Base-by-base conservation (phyloP, 805 yeast genomes). In the Cyberlindnera mississippiensis region DNA sequence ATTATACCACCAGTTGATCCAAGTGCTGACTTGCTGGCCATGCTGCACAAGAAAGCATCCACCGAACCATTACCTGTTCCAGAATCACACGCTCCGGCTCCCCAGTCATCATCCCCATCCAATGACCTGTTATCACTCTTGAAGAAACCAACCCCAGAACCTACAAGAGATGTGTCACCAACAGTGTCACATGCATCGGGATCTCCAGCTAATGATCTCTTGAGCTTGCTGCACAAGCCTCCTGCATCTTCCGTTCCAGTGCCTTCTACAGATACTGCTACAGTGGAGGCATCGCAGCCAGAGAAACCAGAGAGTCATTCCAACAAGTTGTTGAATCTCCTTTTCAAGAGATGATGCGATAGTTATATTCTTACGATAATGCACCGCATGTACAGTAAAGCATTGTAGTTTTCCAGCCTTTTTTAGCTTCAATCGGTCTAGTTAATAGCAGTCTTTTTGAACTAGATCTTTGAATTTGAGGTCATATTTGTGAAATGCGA, bases 121-220 rank as follows among this genome's bases (percentile, higher is more conserved):
- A 38, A 34, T 19, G 46, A 41, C 24, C 33, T 42, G 3, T 37
- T 45, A 7, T 39, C 49, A 4, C 29, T 45, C 13, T 22, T 45
- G 20, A 38, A 44, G 35, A 41, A 41, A 37, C 30, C 44, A 33
- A 7, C 28, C 19, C 37, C 41, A 12, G 39, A 40, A 26, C 3
- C 48, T 14, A 18, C 26, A 31, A 13, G 11, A n/a, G 18, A 16
- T 11, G 32, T 14, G 7, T 12, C 16, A 11, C 13, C 32, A 28
- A 44, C 40, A 19, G 24, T 36, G 33, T 9, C 26, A 14, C 44
- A 46, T 11, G 37, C 44, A 19, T 20, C 45, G 11, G 55, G 53
- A 1, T 32, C 48, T 2, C 47, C 52, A 17, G 55, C 60, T 12
- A 40, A 42, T 18, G 56, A 55, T 14, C 37, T 54, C 16, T 22